These are phyloP conservation scores for Pleoardoris graminearum DNA, from an alignment of 2,329 filamentous ascomycete species.

Conservation along the genomic window DNA sequence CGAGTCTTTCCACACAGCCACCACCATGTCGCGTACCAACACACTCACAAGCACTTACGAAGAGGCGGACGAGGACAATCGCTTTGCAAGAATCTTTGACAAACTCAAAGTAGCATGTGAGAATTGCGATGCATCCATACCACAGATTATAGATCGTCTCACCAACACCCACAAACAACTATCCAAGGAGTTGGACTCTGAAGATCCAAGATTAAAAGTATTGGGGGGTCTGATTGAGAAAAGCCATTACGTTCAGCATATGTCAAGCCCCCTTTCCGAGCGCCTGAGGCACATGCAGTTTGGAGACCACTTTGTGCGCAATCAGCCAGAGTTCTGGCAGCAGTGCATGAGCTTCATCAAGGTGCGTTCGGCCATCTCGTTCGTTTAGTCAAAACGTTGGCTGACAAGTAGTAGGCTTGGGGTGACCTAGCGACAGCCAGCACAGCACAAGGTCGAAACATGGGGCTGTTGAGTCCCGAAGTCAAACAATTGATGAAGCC, in stretches of 20 bases:
- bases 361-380: slow-evolving; percentile 39
- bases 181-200: slow-evolving; percentile 37
- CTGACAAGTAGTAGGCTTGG: slow-evolving; percentile 60
- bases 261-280: slow-evolving; percentile 71
- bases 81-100: slow-evolving; percentile 81
- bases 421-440: slow-evolving; percentile 60
- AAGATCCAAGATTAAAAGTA: slow-evolving; percentile 40
- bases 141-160: slow-evolving; percentile 48
- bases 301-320: slow-evolving; percentile 77
- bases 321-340: slow-evolving; percentile 65
- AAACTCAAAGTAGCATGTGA: slow-evolving; percentile 75
- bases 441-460: slow-evolving; percentile 41
- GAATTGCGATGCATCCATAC: slow-evolving; percentile 71
- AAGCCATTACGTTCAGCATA: slow-evolving; percentile 70
- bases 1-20: slow-evolving; percentile 72
- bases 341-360: slow-evolving; percentile 75
- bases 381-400: slow-evolving; percentile 27
- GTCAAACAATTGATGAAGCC: slow-evolving; percentile 75
- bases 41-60: slow-evolving; percentile 64
- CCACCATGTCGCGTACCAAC: slow-evolving; percentile 49
- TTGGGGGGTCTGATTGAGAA: slow-evolving; percentile 68
- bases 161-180: slow-evolving; percentile 34
- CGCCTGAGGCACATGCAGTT: slow-evolving; percentile 80
- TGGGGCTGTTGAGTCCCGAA: slow-evolving; percentile 62
- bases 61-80: slow-evolving; percentile 71